Evolutionary conservation across 2,329 filamentous ascomycete genomes (phyloP), one percentile per base, ranked within the genome.

Genomic region (Ophiostoma sp.): DNA sequence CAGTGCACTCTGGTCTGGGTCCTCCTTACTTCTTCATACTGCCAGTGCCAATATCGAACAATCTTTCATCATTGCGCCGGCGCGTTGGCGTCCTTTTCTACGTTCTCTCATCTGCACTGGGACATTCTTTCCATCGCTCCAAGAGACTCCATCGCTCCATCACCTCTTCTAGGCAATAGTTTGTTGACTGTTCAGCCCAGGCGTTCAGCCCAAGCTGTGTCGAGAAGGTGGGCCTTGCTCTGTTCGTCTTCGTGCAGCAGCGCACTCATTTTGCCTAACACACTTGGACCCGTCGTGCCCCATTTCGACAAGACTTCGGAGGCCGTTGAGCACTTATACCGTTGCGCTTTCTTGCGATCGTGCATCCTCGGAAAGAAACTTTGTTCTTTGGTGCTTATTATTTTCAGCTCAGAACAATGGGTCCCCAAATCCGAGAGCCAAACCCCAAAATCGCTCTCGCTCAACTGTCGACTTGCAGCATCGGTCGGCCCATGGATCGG

Each of bases 401-500:
- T n/a, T n/a, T n/a, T n/a, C n/a, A n/a, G n/a, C n/a, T n/a, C n/a
- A n/a, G n/a, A n/a, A n/a, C n/a, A n/a, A n/a, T n/a, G n/a, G n/a
- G n/a, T n/a, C n/a, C n/a, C n/a, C n/a, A n/a, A n/a, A n/a, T n/a
- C n/a, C n/a, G n/a, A n/a, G n/a, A n/a, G n/a, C n/a, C n/a, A n/a
- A n/a, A n/a, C n/a, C n/a, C n/a, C n/a, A 42, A 42, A 64, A 39
- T 39, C 36, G 33, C 33, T 42, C 39, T 42, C 39, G 39, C 39
- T 42, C 9, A 12, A 42, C 39, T 42, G 39, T 64, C 59, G 33
- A 42, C n/a, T 25, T 72, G 71, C 71, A 72, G 71, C n/a, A 69
- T 72, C 71, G 61, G 25, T 48, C 25, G 71, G 71, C 48, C 42
- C 48, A 68, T 36, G 33, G 50, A 50, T 39, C 31, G 50, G 39